Percentiles rank a stretch among this genome's conserved stretches.
Conservation (phyloP, 805 yeast species). For the Ascoidea tarda region DNA sequence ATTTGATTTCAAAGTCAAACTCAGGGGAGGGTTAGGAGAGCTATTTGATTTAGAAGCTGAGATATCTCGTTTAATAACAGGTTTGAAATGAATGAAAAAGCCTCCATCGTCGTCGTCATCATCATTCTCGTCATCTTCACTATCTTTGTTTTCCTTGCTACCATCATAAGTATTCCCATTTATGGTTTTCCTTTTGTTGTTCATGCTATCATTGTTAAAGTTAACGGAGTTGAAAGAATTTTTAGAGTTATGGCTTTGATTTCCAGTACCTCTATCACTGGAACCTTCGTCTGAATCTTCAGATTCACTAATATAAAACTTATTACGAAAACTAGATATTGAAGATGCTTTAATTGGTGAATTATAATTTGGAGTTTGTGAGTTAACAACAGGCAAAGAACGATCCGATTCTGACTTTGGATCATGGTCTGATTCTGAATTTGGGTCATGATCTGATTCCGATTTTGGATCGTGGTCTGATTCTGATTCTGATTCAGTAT, state of each 20-base stretch:
- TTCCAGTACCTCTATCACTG: no score
- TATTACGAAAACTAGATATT: background rate
- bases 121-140: constrained; percentile 19
- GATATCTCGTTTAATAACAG: constrained; percentile 21
- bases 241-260: no score
- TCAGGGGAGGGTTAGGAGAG: background rate
- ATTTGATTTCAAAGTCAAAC: constrained; percentile 9
- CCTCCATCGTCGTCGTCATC: constrained; percentile 58
- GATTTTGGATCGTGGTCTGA: constrained; percentile 23
- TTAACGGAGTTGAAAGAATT: no score
- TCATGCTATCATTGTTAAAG: no score
- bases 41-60: background rate
- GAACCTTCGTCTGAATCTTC: constrained; percentile 11
- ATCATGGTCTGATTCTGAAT: background rate
- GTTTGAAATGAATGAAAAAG: constrained; percentile 40
- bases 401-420: background rate
- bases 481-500: constrained; percentile 14
- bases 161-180: constrained; percentile 4
- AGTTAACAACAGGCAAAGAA: no score
- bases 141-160: constrained; percentile 12
- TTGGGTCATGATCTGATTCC: constrained; percentile 12
- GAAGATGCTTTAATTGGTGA: background rate
- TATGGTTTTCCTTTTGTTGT: constrained; percentile 11
- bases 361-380: no score
- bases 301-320: background rate